These are phyloP conservation scores for Paraphaeosphaeria sporulosa DNA, from an alignment of 2,329 filamentous ascomycete genomes.

Conservation along the genomic window DNA sequence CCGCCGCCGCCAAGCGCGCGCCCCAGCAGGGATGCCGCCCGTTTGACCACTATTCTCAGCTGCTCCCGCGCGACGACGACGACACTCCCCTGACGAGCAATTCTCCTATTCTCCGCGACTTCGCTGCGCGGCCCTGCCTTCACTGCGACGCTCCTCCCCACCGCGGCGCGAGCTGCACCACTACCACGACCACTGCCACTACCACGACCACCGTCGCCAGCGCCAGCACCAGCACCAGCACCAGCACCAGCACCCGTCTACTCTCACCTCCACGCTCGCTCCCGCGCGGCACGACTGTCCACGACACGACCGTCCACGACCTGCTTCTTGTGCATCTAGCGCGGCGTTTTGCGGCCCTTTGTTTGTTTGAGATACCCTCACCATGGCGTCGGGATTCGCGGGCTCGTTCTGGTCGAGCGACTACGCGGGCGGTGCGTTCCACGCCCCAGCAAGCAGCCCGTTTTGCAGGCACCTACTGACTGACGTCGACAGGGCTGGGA, in stretches of 20 bases:
- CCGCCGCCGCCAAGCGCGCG: no score
- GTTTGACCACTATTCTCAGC: slow-evolving; percentile 21
- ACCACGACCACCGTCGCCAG: no score
- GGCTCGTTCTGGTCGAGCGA: slow-evolving; percentile 98
- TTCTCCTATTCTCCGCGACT: slow-evolving; percentile 13
- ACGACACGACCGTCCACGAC: slow-evolving; percentile 10
- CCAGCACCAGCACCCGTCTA: slow-evolving; percentile 27
- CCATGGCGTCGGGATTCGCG: slow-evolving; percentile 69
- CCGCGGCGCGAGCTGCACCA: slow-evolving; percentile 11
- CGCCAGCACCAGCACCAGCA: no score
- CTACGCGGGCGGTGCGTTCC: slow-evolving; percentile 82
- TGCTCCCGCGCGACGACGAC: slow-evolving; percentile 17
- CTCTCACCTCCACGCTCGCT: slow-evolving; percentile 39
- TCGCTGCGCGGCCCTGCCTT: slow-evolving; percentile 1
- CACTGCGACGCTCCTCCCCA: not conserved
- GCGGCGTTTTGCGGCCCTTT: slow-evolving; percentile 25
- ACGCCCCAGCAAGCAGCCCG: slow-evolving; percentile 7
- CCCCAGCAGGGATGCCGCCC: slow-evolving; percentile 9
- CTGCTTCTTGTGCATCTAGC: slow-evolving; percentile 21
- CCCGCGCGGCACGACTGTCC: slow-evolving; percentile 26
- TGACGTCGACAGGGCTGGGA: slow-evolving; percentile 69
- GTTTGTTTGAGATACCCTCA: slow-evolving; percentile 29
- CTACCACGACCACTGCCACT: slow-evolving; percentile 9
- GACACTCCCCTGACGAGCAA: slow-evolving; percentile 23
- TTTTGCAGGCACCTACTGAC: slow-evolving; percentile 33